Conservation (phyloP, 2,329 filamentous ascomycete genomes). For the Fusarium palustre region DNA sequence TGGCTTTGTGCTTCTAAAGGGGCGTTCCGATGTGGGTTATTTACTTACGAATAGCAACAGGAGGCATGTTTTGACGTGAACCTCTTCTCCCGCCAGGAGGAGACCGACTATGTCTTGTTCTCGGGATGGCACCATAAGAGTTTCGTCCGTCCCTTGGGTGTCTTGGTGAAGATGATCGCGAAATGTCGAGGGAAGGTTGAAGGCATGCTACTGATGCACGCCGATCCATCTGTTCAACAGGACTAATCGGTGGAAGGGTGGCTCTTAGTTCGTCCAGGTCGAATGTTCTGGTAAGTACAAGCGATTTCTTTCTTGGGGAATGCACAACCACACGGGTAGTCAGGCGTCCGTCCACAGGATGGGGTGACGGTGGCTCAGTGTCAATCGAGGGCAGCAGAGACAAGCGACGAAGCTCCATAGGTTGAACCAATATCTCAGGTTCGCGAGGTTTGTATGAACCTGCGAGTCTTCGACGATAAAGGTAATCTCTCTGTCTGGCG, state of each 20-base stretch:
- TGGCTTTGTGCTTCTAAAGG: neutral
- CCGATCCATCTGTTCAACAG: conserved; percentile 22
- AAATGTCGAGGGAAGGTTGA: conserved; percentile 6
- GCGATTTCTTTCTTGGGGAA: conserved; percentile 56
- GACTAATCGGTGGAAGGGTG: conserved; percentile 56
- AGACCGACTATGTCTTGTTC: neutral
- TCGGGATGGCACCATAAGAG: conserved; percentile 23
- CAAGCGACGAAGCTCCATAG: conserved; percentile 43
- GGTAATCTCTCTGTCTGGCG: conserved; percentile 40
- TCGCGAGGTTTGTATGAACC: conserved; percentile 28
- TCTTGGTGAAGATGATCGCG: conserved; percentile 22
- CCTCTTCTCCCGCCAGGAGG: conserved; percentile 22
- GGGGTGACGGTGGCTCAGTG: conserved; percentile 25
- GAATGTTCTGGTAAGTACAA: conserved; percentile 63
- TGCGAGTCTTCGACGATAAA: conserved; percentile 38
- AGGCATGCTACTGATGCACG: conserved; percentile 34
- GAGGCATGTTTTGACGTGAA: conserved; percentile 16
- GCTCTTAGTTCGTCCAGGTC: conserved; percentile 61
- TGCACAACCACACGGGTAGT: conserved; percentile 48
- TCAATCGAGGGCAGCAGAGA: conserved; percentile 28
- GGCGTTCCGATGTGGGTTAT: too few species aligned
- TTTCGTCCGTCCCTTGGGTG: conserved; percentile 21
- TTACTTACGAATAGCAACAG: conserved; percentile 45
- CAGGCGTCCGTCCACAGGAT: conserved; percentile 35
- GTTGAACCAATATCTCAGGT: conserved; percentile 45